Evolutionary conservation across 805 yeast genomes (phyloP).

Genomic region (Sungouiozyma intestinalis): DNA sequence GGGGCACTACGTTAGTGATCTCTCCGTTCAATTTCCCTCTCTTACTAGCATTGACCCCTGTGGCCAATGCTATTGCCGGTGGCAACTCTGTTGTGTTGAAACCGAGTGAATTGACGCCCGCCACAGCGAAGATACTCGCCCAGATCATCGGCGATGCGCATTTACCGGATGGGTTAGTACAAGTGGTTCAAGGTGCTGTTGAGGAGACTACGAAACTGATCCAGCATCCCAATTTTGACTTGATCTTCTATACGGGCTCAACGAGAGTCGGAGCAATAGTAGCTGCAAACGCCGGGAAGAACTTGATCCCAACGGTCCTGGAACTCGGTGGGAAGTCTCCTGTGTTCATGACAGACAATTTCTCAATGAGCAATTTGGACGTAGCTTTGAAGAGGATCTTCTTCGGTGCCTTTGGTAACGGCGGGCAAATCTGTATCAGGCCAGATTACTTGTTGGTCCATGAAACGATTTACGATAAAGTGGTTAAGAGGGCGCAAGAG

Average conservation of each 20-base stretch:
- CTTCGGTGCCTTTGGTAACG: slow-evolving; percentile 71
- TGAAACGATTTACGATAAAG: slow-evolving; percentile 41
- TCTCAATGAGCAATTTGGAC: slow-evolving; percentile 34
- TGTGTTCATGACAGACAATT: slow-evolving; percentile 48
- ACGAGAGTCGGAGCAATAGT: slow-evolving; percentile 65
- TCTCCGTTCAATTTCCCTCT: slow-evolving; percentile 38
- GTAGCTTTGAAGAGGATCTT: slow-evolving; percentile 50
- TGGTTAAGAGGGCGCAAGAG: slow-evolving; percentile 34
- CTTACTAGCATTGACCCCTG: slow-evolving; percentile 48
- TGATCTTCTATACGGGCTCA: slow-evolving; percentile 81
- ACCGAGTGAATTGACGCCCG: slow-evolving; percentile 64
- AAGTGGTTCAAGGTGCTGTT: slow-evolving; percentile 64
- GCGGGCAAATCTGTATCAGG: slow-evolving; percentile 88
- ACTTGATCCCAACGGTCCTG: slow-evolving; percentile 66
- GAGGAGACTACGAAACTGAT: slow-evolving; percentile 51
- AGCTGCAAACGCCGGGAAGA: slow-evolving; percentile 73
- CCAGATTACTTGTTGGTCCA: slow-evolving; percentile 77
- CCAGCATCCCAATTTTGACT: slow-evolving; percentile 53
- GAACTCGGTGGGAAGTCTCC: slow-evolving; percentile 96
- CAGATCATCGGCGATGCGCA: slow-evolving; percentile 38
- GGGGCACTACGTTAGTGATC: slow-evolving; percentile 65
- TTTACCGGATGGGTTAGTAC: slow-evolving; percentile 46
- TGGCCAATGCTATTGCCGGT: slow-evolving; percentile 72
- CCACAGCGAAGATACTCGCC: slow-evolving; percentile 47
- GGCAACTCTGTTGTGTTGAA: slow-evolving; percentile 76